These are phyloP conservation scores for Triangularia verruculosa DNA, from an alignment of 2,329 filamentous ascomycete species.

Conservation along the genomic window DNA sequence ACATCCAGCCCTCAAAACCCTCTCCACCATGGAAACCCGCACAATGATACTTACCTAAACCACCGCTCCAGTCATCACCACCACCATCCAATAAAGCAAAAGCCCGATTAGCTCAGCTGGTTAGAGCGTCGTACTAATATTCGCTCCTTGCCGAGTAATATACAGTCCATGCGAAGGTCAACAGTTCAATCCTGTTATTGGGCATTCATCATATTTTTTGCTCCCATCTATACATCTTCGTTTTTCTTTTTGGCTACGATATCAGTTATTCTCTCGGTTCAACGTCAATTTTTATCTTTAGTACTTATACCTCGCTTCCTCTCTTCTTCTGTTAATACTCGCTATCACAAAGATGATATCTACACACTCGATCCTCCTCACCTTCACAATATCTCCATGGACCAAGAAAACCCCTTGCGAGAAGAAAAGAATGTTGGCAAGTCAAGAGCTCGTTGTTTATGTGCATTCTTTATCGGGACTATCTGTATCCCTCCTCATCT, in stretches of 20 bases:
- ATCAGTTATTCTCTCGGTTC: too few relatives aligned
- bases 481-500: constrained; percentile 2
- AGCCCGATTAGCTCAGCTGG: constrained; percentile 25
- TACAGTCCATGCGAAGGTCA: constrained; percentile 23
- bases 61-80: background rate
- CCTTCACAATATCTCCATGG: background rate
- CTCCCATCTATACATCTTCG: background rate
- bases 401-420: background rate
- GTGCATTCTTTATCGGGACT: constrained; percentile 6
- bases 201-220: constrained; percentile 8
- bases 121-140: constrained; percentile 26
- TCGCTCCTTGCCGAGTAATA: constrained; percentile 11
- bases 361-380: background rate
- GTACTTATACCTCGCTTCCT: background rate
- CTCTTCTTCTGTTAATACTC: background rate
- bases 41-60: background rate
- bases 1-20: too few relatives aligned
- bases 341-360: background rate
- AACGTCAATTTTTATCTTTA: background rate
- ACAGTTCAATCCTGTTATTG: constrained; percentile 26
- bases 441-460: constrained; percentile 5
- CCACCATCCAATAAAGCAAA: background rate
- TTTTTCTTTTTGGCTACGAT: background rate
- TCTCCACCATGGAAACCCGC: background rate
- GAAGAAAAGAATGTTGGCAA: constrained; percentile 1